These are phyloP conservation scores for Dittrichia graveolens DNA, from an alignment of 129 eudicot genomes.

Conservation along the genomic window DNA sequence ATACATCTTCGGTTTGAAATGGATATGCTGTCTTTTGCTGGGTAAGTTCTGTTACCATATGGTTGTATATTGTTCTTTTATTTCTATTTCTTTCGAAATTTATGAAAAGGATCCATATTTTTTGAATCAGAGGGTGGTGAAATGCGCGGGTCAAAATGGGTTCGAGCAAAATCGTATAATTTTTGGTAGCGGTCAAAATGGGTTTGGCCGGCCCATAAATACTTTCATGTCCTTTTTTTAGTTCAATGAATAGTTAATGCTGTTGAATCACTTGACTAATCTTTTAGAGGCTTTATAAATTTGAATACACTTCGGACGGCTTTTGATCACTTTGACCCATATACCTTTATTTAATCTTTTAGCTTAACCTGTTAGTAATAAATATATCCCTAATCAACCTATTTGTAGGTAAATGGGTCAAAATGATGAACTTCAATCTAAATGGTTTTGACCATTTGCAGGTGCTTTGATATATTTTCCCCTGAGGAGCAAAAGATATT, in stretches of 20 bases:
- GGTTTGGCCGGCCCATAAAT: not conserved
- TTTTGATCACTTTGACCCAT: not conserved
- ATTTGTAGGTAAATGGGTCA: not conserved
- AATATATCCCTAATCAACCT: not conserved
- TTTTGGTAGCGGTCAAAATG: slow-evolving; percentile 7
- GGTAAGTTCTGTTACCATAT: slow-evolving; percentile 50
- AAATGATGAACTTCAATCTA: not conserved
- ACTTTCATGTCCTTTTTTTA: too few relatives aligned
- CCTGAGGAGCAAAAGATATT: slow-evolving; percentile 71
- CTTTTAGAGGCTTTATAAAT: too few relatives aligned
- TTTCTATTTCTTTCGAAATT: not conserved
- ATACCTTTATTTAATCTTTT: not conserved
- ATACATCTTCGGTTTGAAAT: slow-evolving; percentile 98
- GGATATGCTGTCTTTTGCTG: slow-evolving; percentile 99
- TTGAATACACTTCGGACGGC: not conserved
- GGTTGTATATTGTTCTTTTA: not conserved
- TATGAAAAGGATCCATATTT: slow-evolving; percentile 10
- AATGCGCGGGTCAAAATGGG: not conserved
- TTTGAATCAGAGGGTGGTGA: not conserved
- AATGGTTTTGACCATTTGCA: slow-evolving; percentile 30
- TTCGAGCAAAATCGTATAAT: not conserved
- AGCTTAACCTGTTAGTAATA: not conserved
- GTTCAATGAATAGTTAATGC: not conserved
- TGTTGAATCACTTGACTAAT: not conserved
- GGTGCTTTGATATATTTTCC: slow-evolving; percentile 93